Conservation (phyloP, 495 filamentous ascomycete species). For the Aspergillus nanangensis region DNA sequence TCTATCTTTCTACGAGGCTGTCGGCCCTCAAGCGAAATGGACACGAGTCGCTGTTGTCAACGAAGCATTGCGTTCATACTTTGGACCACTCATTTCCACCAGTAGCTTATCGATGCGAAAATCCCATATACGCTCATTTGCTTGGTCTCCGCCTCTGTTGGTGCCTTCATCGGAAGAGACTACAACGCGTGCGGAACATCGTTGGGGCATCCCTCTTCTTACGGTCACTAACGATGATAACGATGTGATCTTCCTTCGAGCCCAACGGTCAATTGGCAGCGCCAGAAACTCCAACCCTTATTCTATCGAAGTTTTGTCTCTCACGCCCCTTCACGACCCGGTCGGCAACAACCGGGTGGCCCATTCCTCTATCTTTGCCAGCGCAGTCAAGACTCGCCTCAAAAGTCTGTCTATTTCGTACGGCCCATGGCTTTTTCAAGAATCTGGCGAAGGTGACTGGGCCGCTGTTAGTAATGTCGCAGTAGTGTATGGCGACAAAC, state of each 20-base stretch:
- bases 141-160: slow-evolving; percentile 36
- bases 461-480: slow-evolving; percentile 24
- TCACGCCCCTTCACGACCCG: slow-evolving; percentile 12
- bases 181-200: slow-evolving; percentile 15
- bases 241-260: slow-evolving; percentile 30
- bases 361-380: slow-evolving; percentile 27
- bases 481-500: slow-evolving; percentile 21
- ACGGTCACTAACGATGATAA: slow-evolving; percentile 38
- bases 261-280: too few relatives aligned
- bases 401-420: slow-evolving; percentile 23
- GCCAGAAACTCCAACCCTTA: slow-evolving; percentile 6
- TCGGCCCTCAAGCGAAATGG: slow-evolving; percentile 37
- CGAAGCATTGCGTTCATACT: slow-evolving; percentile 22
- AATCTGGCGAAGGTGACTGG: slow-evolving; percentile 1
- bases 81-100: slow-evolving; percentile 10
- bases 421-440: slow-evolving; percentile 33
- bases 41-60: slow-evolving; percentile 41
- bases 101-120: slow-evolving; percentile 17
- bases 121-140: slow-evolving; percentile 35
- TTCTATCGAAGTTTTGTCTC: slow-evolving; percentile 21
- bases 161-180: slow-evolving; percentile 8
- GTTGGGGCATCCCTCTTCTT: slow-evolving; percentile 41
- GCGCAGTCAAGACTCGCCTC: slow-evolving; percentile 17
- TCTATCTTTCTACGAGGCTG: slow-evolving; percentile 42
- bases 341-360: slow-evolving; percentile 9